Percentiles rank a stretch among this genome's conserved stretches.
Conservation (phyloP, 257 asterid genomes). For the Solanum chilense region DNA sequence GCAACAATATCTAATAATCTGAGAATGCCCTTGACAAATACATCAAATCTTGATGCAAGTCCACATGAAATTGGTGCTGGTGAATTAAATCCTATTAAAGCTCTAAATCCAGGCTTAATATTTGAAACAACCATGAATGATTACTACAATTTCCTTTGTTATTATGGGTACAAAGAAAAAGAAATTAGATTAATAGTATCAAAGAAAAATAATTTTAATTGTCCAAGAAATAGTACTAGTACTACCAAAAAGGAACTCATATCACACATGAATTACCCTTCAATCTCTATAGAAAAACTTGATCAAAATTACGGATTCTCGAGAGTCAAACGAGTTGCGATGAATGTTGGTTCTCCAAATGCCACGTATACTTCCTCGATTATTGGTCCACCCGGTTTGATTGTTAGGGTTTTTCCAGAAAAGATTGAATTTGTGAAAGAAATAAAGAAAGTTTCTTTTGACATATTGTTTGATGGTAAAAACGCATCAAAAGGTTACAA, state of each 20-base stretch:
- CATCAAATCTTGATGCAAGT: conserved; percentile 13
- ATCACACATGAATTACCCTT: conserved; percentile 56
- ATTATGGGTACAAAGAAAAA: conserved; percentile 37
- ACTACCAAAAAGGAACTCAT: conserved; percentile 9
- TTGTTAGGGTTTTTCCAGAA: conserved; percentile 28
- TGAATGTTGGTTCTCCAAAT: conserved; percentile 38
- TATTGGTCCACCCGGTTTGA: conserved; percentile 35
- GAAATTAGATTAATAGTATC: conserved; percentile 23
- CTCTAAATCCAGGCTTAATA: conserved; percentile 59
- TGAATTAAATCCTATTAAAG: conserved; percentile 45
- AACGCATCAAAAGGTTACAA: conserved; percentile 44
- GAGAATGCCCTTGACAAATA: conserved; percentile 31
- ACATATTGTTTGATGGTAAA: conserved; percentile 41
- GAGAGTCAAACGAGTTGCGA: conserved; percentile 40
- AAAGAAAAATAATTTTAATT: conserved; percentile 24
- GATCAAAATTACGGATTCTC: conserved; percentile 12
- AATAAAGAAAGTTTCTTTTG: conserved; percentile 18
- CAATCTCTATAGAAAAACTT: conserved; percentile 47
- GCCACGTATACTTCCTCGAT: conserved; percentile 30
- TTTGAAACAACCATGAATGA: conserved; percentile 45
- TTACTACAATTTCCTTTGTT: conserved; percentile 48
- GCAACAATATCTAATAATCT: conserved; percentile 42
- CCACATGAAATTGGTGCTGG: conserved; percentile 64
- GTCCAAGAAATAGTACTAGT: conserved; percentile 16
- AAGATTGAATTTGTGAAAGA: conserved; percentile 20